Conservation (phyloP, 345 rosid genomes). For the Acer saccharum region DNA sequence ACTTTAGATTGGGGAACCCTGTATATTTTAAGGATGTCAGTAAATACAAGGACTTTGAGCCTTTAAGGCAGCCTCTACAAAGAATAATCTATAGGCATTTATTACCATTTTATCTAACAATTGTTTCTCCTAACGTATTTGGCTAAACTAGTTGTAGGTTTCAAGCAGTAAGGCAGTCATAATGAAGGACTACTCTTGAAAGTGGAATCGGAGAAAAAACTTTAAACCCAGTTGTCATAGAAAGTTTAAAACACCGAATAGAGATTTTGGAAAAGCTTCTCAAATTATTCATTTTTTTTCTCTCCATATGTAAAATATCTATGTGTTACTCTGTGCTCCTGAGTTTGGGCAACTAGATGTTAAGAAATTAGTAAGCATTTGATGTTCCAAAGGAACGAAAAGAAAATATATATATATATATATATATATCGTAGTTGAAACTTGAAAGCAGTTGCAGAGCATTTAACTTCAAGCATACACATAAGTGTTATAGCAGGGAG, state of each 20-base stretch:
- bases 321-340: background rate
- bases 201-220: background rate
- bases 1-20: background rate
- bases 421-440: no score
- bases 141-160: background rate
- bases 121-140: background rate
- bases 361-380: background rate
- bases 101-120: background rate
- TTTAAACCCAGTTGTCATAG: background rate
- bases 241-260: background rate
- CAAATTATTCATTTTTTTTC: background rate
- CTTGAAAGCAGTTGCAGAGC: no score
- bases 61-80: background rate
- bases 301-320: background rate
- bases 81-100: background rate
- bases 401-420: no score
- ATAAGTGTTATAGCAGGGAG: background rate
- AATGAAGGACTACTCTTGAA: background rate
- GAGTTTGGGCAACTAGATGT: background rate
- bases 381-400: background rate
- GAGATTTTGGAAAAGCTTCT: background rate
- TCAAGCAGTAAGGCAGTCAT: background rate
- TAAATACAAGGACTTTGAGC: background rate
- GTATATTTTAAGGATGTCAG: background rate
- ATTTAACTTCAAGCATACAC: no score